Conservation (phyloP, 768 basidiomycete species). For the Rossbeevera mucosa region DNA sequence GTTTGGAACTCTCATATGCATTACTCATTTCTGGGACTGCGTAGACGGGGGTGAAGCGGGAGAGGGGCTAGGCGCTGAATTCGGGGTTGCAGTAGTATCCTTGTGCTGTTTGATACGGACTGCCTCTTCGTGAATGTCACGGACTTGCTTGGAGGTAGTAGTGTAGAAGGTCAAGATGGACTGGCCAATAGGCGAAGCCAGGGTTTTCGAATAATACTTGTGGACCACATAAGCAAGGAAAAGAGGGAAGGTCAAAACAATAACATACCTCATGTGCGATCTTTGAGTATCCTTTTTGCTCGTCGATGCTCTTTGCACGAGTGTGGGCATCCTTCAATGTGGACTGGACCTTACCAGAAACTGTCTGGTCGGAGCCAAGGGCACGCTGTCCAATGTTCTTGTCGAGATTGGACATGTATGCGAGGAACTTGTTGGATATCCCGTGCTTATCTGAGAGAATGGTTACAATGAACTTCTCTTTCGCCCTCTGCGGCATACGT, state of each 20-base stretch:
- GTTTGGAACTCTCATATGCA: not conserved
- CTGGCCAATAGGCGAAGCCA: constrained; percentile 72
- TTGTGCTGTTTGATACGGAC: constrained; percentile 72
- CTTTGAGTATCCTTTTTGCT: constrained; percentile 74
- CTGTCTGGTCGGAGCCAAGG: constrained; percentile 76
- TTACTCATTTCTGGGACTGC: constrained; percentile 9
- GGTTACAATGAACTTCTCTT: not conserved
- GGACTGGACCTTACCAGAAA: constrained; percentile 67
- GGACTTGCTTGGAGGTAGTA: constrained; percentile 77
- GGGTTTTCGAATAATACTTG: constrained; percentile 77
- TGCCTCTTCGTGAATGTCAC: constrained; percentile 93
- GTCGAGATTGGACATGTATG: constrained; percentile 74
- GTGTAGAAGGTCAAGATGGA: constrained; percentile 84
- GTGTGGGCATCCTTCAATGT: constrained; percentile 59
- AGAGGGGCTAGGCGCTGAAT: constrained; percentile 11
- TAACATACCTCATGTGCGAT: constrained; percentile 59
- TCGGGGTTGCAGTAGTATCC: constrained; percentile 13
- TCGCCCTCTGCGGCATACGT: constrained; percentile 8
- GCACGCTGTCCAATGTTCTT: constrained; percentile 61
- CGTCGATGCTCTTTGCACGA: constrained; percentile 72
- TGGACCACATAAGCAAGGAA: not conserved
- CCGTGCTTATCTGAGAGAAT: constrained; percentile 62
- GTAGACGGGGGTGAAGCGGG: constrained; percentile 3
- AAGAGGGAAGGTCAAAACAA: not conserved
- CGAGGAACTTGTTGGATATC: constrained; percentile 81